These are phyloP conservation scores for Calycina marina DNA, from an alignment of 2,329 filamentous ascomycete species.

Conservation along the genomic window DNA sequence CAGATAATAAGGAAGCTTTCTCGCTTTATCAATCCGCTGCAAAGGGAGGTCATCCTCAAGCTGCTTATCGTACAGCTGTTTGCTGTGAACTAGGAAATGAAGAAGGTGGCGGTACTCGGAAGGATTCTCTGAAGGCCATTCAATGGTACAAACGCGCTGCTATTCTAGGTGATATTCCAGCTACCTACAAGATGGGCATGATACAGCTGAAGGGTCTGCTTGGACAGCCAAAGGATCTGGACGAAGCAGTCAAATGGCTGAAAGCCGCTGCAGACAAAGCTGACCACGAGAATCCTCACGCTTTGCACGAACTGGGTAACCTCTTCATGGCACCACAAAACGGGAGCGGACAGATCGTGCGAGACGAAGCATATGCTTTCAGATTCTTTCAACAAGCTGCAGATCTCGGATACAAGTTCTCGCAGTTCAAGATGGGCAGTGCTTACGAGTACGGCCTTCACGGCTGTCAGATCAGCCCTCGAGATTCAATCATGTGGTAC, in stretches of 20 bases:
- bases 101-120: constrained; percentile 82
- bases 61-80: constrained; percentile 87
- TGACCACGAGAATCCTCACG: constrained; percentile 82
- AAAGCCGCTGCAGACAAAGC: constrained; percentile 84
- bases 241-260: constrained; percentile 82
- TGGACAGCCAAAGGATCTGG: constrained; percentile 69
- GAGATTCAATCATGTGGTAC: constrained; percentile 87
- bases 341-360: constrained; percentile 55
- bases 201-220: constrained; percentile 85
- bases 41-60: constrained; percentile 71
- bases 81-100: constrained; percentile 95
- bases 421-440: constrained; percentile 76
- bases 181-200: constrained; percentile 98
- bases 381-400: constrained; percentile 74
- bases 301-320: constrained; percentile 73
- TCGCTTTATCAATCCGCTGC: constrained; percentile 85
- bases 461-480: constrained; percentile 68
- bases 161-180: constrained; percentile 75
- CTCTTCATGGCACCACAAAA: constrained; percentile 38
- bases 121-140: constrained; percentile 83
- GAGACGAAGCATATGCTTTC: constrained; percentile 71
- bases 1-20: constrained; percentile 86
- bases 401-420: constrained; percentile 86
- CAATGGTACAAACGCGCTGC: constrained; percentile 97
- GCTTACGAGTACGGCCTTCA: constrained; percentile 82